phyloP scores from a whole-genome alignment of 2,329 filamentous ascomycete species.

The Aotearoamyces nothofagi region DNA sequence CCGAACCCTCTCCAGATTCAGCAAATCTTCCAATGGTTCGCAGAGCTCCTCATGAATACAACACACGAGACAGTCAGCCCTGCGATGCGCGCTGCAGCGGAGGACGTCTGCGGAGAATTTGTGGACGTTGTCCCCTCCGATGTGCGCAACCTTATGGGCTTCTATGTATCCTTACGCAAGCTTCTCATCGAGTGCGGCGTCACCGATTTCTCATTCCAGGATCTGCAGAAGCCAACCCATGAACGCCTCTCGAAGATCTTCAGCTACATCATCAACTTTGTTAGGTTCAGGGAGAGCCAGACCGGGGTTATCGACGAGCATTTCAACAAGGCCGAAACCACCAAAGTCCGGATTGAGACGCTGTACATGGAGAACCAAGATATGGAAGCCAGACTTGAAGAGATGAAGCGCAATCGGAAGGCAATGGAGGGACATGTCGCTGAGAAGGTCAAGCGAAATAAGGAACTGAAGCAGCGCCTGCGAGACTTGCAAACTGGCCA shows the following conservation, averaged over 20 bases:
- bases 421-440: conserved; percentile 69
- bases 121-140: conserved; percentile 74
- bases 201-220: conserved; percentile 83
- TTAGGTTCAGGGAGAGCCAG: conserved; percentile 89
- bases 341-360: conserved; percentile 75
- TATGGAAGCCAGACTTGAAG: conserved; percentile 63
- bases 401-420: conserved; percentile 66
- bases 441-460: conserved; percentile 75
- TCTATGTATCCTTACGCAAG: conserved; percentile 71
- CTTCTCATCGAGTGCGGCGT: conserved; percentile 81
- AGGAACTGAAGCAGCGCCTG: conserved; percentile 70
- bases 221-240: conserved; percentile 82
- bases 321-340: conserved; percentile 78
- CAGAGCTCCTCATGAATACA: conserved; percentile 82
- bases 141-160: conserved; percentile 88
- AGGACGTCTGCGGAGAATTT: conserved; percentile 73
- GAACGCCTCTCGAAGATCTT: conserved; percentile 88
- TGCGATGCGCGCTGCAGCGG: conserved; percentile 82
- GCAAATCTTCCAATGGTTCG: conserved; percentile 96
- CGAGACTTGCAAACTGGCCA: conserved; percentile 71
- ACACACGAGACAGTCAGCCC: conserved; percentile 89
- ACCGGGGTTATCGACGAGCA: conserved; percentile 81
- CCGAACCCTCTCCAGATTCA: conserved; percentile 91
- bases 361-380: conserved; percentile 78
- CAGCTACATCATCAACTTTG: conserved; percentile 97